Evolutionary conservation across 2,329 filamentous ascomycete genomes (phyloP).

Genomic region (Penicillium sp.): DNA sequence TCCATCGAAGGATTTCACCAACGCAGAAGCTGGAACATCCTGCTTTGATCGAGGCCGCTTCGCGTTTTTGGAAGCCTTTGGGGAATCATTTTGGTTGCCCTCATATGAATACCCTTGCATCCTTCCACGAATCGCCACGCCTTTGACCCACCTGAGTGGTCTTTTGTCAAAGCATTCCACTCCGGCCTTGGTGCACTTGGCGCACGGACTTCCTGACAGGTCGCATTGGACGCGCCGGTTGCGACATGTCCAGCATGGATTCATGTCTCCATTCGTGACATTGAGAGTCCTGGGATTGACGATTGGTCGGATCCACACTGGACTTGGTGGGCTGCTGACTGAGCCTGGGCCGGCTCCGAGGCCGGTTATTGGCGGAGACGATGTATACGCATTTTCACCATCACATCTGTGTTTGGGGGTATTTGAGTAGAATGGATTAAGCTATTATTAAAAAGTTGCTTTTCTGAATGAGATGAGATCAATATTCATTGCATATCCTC

Average conservation of each 20-base stretch:
- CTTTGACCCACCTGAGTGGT: slow-evolving; percentile 38
- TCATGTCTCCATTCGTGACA: slow-evolving; percentile 6
- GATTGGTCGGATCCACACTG: neutral
- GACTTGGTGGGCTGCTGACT: slow-evolving; percentile 5
- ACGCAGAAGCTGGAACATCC: neutral
- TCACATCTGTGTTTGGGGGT: neutral
- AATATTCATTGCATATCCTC: too few species aligned
- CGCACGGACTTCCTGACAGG: slow-evolving; percentile 29
- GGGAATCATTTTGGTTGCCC: neutral
- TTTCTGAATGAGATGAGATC: too few species aligned
- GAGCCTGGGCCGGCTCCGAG: neutral
- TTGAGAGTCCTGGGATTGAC: neutral
- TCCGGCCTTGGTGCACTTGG: slow-evolving; percentile 36
- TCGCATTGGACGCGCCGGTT: slow-evolving; percentile 39
- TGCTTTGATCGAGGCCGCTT: neutral
- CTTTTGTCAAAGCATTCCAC: slow-evolving; percentile 36
- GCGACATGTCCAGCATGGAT: slow-evolving; percentile 38
- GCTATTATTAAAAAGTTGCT: too few species aligned
- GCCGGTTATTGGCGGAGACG: neutral
- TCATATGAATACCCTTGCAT: slow-evolving; percentile 28
- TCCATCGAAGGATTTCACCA: neutral
- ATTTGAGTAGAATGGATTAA: too few species aligned
- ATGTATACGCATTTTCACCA: neutral
- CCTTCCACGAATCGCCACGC: slow-evolving; percentile 37
- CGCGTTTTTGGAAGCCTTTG: neutral